These are phyloP conservation scores for Amyloporia xantha DNA, from an alignment of 768 basidiomycete species.

Conservation along the genomic window DNA sequence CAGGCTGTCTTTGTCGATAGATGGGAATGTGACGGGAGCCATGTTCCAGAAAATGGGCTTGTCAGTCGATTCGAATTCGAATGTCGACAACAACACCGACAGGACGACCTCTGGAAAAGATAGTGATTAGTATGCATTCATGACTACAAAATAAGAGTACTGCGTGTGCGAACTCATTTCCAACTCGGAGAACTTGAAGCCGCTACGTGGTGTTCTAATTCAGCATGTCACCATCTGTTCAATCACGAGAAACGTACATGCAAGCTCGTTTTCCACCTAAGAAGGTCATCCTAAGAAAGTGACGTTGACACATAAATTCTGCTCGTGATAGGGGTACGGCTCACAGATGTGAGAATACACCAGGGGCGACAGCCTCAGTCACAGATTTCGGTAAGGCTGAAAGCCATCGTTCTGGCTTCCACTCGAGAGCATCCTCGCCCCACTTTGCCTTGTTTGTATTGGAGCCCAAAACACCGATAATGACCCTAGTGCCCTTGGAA, in stretches of 20 bases:
- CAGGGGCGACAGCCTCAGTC: conserved; percentile 24
- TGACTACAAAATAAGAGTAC: neutral
- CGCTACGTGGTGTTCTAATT: conserved; percentile 3
- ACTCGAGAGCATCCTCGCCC: conserved; percentile 36
- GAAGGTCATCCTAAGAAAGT: conserved; percentile 30
- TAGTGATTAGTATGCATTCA: neutral
- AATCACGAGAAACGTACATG: conserved; percentile 21
- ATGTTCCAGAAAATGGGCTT: conserved; percentile 12
- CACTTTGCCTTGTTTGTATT: conserved; percentile 32
- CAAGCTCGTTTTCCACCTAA: conserved; percentile 27
- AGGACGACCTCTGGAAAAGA: conserved; percentile 10
- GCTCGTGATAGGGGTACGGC: neutral
- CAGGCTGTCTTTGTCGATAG: no score
- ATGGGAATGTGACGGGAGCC: neutral
- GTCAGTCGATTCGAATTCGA: conserved; percentile 10
- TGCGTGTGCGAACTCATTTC: conserved; percentile 14
- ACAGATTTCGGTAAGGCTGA: conserved; percentile 15
- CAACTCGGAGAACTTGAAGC: conserved; percentile 17
- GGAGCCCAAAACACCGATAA: conserved; percentile 19
- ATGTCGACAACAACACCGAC: conserved; percentile 3
- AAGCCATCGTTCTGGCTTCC: conserved; percentile 39
- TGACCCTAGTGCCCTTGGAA: conserved; percentile 21
- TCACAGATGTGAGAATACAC: conserved; percentile 25
- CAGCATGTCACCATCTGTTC: neutral
- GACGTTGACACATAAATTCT: neutral